Evolutionary conservation across 2,329 filamentous ascomycete genomes (phyloP), one percentile per base, ranked within the genome.

Genomic region (Amesomyces nigricolor): DNA sequence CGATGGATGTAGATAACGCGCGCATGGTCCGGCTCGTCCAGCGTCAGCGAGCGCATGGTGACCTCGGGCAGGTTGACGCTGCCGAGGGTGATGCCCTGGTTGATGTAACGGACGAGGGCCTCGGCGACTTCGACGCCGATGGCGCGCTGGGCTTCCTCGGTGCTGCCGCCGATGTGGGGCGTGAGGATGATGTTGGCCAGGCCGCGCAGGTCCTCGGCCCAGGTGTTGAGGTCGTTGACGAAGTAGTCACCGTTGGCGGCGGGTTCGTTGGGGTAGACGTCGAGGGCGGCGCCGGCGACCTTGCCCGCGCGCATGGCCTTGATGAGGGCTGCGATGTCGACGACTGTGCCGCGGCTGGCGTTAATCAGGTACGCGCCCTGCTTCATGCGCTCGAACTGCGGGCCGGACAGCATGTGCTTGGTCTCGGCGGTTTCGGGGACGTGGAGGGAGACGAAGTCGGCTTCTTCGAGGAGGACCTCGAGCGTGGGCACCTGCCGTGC

Each of bases 61-160:
- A 96, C 88, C 73, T 97, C 94, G n/a, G 94, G 94, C 76, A 99
- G 79, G 75, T 99, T 99, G 70, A 97, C 94, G 58, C 91, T 90
- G 62, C 91, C 91, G 26, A 95, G 73, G 3, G 94, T 99, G 54
- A 87, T 84, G 58, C 94, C 94, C 72, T 94, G 90, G 75, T 97
- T 99, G 70, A 97, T 94, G 71, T 97, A 99, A 66, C 89, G 85
- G 55, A 95, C 88, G 51, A 99, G 78, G 40, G 91, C 88, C 47
- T 94, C 87, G 61, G 82, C 85, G 56, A 99, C 94, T 78, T 99
- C 94, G 43, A 95, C 81, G 64, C 94, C 94, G 69, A 99, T 99
- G 14, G 94, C 92, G 56, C 89, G 86, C 75, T 99, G 94, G 5
- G 94, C 94, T 74, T 99, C 94, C 73, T 99, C 94, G 0, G 94